phyloP scores from a whole-genome alignment of 2,329 filamentous ascomycete species.

The Tricladium varicosporioides region DNA sequence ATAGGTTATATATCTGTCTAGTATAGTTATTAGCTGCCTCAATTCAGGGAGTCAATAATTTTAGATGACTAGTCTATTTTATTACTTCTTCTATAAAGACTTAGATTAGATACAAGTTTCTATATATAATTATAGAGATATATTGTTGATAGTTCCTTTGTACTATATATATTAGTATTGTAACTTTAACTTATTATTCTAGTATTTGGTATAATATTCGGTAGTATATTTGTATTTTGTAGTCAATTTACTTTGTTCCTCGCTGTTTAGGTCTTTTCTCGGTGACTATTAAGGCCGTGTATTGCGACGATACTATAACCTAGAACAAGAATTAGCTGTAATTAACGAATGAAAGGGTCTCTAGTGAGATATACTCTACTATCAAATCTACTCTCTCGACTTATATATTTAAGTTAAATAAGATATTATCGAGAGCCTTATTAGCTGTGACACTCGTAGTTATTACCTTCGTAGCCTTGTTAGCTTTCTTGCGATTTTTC shows the following conservation, averaged over 20 bases:
- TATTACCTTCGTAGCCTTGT: conserved; percentile 10
- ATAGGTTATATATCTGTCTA: conserved; percentile 18
- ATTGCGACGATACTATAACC: conserved; percentile 30
- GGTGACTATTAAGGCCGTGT: conserved; percentile 34
- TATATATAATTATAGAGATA: conserved; percentile 37
- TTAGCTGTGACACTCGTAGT: conserved; percentile 1
- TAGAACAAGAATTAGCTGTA: conserved; percentile 17
- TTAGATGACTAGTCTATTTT: conserved; percentile 16
- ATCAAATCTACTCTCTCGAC: conserved; percentile 14
- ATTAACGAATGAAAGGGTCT: conserved; percentile 5
- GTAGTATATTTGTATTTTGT: conserved; percentile 28
- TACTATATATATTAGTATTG: conserved; percentile 28
- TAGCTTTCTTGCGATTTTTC: conserved; percentile 1
- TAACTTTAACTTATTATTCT: conserved; percentile 39
- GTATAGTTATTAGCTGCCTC: conserved; percentile 3
- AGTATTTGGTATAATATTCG: conserved; percentile 33
- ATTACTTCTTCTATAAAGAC: conserved; percentile 25
- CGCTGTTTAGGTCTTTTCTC: conserved; percentile 31
- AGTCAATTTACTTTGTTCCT: conserved; percentile 31
- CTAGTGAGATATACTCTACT: conserved; percentile 15
- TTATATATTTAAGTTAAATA: conserved; percentile 15
- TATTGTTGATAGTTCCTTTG: conserved; percentile 26
- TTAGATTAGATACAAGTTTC: conserved; percentile 36
- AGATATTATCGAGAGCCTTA: conserved; percentile 5
- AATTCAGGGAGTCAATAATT: not conserved